Base-by-base conservation (phyloP, 495 filamentous ascomycete species). In the Podospora australis region DNA sequence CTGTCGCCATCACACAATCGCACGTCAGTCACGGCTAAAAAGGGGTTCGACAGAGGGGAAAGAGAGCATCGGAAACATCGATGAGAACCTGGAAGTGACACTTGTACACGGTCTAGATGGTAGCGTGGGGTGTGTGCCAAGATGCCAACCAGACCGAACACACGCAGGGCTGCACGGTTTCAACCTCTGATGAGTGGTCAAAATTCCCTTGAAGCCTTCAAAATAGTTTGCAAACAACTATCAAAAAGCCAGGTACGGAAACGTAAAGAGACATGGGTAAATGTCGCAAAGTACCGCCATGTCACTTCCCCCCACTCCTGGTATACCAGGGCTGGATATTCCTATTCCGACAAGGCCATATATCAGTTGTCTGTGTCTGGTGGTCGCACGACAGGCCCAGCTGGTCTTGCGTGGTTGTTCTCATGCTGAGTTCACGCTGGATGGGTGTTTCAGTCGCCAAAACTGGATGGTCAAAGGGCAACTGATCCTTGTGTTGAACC, bases 1-100 rank as follows among this genome's bases (percentile, higher is more conserved):
- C n/a, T 43, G 40, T 43, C 40, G 23, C 25, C 40, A 43, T 43
- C 10, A 23, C 40, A 43, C 40, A 23, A 43, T 43, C 10, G 40
- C 40, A 43, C 40, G 40, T 43, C 40, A 43, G 20, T 43, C 11
- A 24, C 8, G 22, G 7, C 8, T 43, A 13, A 21, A 24, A 8
- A 41, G 39, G n/a, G 39, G 22, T 41, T 16, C 11, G 40, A 16
- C 13, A 17, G 17, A 19, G 22, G 38, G 10, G 38, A 19, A 13
- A 40, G 22, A 40, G 38, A 36, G 34, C 7, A 17, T 6, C 5
- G 16, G 14, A 36, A 36, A 36, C 5, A 11, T 13, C 26, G 13
- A 30, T 30, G n/a, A n/a, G n/a, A n/a, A n/a, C n/a, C n/a, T n/a
- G n/a, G n/a, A n/a, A n/a, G n/a, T n/a, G 11, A 11, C 26, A 6